Conservation (phyloP, 2,329 filamentous ascomycete genomes). For the Ophiostoma pallidulum region DNA sequence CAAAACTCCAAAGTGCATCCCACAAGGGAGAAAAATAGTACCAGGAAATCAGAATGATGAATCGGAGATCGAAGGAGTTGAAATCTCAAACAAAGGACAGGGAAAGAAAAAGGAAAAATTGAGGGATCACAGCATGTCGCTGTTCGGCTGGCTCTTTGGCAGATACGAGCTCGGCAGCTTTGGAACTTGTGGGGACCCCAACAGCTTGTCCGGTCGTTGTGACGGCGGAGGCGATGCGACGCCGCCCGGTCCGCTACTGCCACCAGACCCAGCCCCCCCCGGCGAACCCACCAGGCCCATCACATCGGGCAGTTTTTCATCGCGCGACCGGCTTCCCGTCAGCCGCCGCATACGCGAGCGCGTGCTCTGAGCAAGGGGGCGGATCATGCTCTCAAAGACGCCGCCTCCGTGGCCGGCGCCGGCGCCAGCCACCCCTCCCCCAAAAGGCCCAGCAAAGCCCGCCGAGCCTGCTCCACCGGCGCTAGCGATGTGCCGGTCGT, state of each 20-base stretch:
- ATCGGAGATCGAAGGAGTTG: too few relatives aligned
- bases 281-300: background rate
- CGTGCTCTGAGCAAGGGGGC: slow-evolving; percentile 47
- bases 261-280: background rate
- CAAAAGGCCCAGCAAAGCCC: background rate
- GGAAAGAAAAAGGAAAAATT: background rate
- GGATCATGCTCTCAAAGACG: slow-evolving; percentile 52
- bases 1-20: background rate
- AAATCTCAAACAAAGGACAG: background rate
- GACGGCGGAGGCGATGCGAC: background rate
- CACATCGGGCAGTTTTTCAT: slow-evolving; percentile 19
- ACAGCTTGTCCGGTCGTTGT: slow-evolving; percentile 16
- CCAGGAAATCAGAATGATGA: background rate
- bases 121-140: slow-evolving; percentile 16
- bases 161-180: slow-evolving; percentile 21
- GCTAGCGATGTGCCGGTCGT: slow-evolving; percentile 35
- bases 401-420: slow-evolving; percentile 13
- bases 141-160: slow-evolving; percentile 13
- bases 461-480: background rate
- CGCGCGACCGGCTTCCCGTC: slow-evolving; percentile 44
- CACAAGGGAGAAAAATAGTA: background rate
- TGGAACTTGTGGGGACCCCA: slow-evolving; percentile 19
- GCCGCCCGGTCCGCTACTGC: background rate
- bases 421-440: background rate
- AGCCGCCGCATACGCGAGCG: slow-evolving; percentile 51